Percentiles rank a stretch among this genome's conserved stretches.
Conservation (phyloP, 2,329 filamentous ascomycete species). For the Hypoxylon sp. region DNA sequence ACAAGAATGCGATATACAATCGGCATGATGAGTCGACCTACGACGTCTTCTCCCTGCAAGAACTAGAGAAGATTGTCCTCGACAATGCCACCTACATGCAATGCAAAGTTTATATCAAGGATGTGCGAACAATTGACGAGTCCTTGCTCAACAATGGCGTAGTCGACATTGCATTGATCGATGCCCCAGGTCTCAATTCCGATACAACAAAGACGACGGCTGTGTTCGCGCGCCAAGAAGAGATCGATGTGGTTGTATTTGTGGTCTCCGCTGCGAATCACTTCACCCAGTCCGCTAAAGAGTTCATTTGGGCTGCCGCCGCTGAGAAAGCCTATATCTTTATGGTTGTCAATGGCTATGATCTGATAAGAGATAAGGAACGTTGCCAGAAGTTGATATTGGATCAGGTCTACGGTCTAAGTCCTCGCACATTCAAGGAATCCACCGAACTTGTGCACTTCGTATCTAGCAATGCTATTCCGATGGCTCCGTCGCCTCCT, state of each 20-base stretch:
- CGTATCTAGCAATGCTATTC: constrained; percentile 96
- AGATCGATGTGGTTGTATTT: constrained; percentile 98
- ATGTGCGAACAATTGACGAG: constrained; percentile 89
- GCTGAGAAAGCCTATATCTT: constrained; percentile 99
- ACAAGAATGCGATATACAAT: constrained; percentile 84
- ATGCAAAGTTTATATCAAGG: constrained; percentile 97
- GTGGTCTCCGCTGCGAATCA: constrained; percentile 98
- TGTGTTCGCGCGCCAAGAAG: constrained; percentile 95
- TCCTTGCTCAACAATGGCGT: constrained; percentile 97
- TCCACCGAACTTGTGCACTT: constrained; percentile 95
- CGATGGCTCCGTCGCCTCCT: constrained; percentile 73
- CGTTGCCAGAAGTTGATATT: constrained; percentile 93
- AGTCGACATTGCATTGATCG: constrained; percentile 97
- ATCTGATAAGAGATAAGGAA: constrained; percentile 92
- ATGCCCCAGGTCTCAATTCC: constrained; percentile 94
- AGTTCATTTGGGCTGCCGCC: constrained; percentile 96
- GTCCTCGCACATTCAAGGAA: constrained; percentile 93
- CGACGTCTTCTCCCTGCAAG: constrained; percentile 82
- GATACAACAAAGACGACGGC: constrained; percentile 98
- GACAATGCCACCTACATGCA: constrained; percentile 92
- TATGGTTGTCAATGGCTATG: constrained; percentile 98
- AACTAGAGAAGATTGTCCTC: constrained; percentile 89
- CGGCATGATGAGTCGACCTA: constrained; percentile 95
- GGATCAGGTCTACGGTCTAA: constrained; percentile 89
- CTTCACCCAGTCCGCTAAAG: constrained; percentile 96